These are phyloP conservation scores for Saccharomyces pastorianus DNA, from an alignment of 1,139 yeast genomes.

Conservation along the genomic window DNA sequence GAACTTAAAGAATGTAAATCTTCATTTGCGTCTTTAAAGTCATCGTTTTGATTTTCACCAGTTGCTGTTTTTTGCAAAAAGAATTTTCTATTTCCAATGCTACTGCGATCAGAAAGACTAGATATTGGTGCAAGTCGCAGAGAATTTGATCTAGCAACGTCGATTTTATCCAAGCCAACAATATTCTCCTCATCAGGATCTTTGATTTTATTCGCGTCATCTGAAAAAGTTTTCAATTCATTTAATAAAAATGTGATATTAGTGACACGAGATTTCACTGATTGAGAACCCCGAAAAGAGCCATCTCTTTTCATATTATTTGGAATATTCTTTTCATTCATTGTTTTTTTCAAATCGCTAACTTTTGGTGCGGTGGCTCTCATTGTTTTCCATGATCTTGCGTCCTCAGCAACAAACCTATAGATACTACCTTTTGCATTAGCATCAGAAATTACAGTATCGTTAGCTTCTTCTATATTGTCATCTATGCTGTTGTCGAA, in stretches of 20 bases:
- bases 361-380: slow-evolving; percentile 24
- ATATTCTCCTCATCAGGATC: slow-evolving; percentile 32
- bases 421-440: slow-evolving; percentile 2
- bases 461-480: not conserved
- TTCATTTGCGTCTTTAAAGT: slow-evolving; percentile 27
- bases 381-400: slow-evolving; percentile 22
- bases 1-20: slow-evolving; percentile 18
- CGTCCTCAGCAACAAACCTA: slow-evolving; percentile 16
- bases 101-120: slow-evolving; percentile 1
- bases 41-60: slow-evolving; percentile 15
- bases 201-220: slow-evolving; percentile 20
- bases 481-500: slow-evolving; percentile 4
- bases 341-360: slow-evolving; percentile 25
- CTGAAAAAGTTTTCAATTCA: slow-evolving; percentile 24
- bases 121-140: slow-evolving; percentile 14
- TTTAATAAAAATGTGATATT: slow-evolving; percentile 31
- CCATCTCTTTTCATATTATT: slow-evolving; percentile 5
- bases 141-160: slow-evolving; percentile 26
- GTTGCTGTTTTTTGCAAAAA: slow-evolving; percentile 2
- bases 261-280: slow-evolving; percentile 31
- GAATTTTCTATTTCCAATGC: slow-evolving; percentile 11
- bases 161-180: slow-evolving; percentile 26
- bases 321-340: slow-evolving; percentile 9
- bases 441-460: not conserved
- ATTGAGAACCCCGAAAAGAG: slow-evolving; percentile 26